phyloP scores from a whole-genome alignment of 805 yeast species.

The Teunomyces cretensis region DNA sequence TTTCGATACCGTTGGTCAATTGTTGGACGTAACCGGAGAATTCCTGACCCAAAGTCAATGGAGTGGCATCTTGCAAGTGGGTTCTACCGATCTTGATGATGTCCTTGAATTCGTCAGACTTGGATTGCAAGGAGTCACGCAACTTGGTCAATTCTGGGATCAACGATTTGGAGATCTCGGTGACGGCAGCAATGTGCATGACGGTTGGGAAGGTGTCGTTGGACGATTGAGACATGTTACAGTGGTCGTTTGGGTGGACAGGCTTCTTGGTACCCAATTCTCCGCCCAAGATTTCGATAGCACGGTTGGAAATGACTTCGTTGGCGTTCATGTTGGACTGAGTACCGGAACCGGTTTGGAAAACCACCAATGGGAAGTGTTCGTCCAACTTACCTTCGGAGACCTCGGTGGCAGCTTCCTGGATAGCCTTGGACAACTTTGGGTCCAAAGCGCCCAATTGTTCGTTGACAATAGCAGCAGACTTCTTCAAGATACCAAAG shows the following conservation, averaged over 20 bases:
- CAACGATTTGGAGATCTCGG: constrained; percentile 73
- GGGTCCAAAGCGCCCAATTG: constrained; percentile 80
- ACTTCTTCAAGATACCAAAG: constrained; percentile 90
- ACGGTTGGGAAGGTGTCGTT: constrained; percentile 99
- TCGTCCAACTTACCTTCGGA: constrained; percentile 86
- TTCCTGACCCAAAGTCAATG: constrained; percentile 96
- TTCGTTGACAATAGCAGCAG: constrained; percentile 89
- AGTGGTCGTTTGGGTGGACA: constrained; percentile 98
- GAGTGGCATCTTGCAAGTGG: constrained; percentile 98
- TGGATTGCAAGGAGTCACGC: constrained; percentile 73
- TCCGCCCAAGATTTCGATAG: constrained; percentile 95
- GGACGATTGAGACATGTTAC: constrained; percentile 97
- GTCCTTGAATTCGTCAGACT: constrained; percentile 78
- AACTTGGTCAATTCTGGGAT: constrained; percentile 78
- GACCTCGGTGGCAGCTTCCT: constrained; percentile 94
- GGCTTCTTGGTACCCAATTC: constrained; percentile 87
- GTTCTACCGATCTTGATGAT: constrained; percentile 99
- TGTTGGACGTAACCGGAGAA: constrained; percentile 96
- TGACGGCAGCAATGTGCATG: constrained; percentile 98
- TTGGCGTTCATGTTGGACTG: constrained; percentile 99
- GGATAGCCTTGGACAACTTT: constrained; percentile 77
- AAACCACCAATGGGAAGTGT: constrained; percentile 96
- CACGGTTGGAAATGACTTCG: constrained; percentile 97
- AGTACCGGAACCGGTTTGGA: constrained; percentile 99
- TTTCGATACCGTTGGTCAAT: constrained; percentile 81